Base-by-base conservation (phyloP, 768 basidiomycete genomes). In the Rhizopogon sp. region DNA sequence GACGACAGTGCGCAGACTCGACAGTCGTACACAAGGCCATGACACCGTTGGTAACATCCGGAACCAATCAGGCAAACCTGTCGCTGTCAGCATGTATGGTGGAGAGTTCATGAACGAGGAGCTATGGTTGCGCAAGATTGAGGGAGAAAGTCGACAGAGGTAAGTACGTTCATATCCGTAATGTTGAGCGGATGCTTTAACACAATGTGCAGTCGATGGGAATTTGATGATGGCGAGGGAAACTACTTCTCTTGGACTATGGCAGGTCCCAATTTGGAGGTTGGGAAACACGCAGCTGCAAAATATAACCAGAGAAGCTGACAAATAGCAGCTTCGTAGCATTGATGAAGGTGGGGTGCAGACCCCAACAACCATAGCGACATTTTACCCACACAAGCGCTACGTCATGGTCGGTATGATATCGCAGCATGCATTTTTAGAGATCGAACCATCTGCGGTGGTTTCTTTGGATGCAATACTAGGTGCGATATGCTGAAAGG, bases 401-500 rank as follows among this genome's bases (percentile, higher is more conserved):
- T 67, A 67, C 55, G 43, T 70, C 55, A 55, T 64, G 39, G 62
- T 76, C 3, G 64, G 73, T 11, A 61, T 63, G 50, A 70, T 76
- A 59, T 72, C 69, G 35, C 64, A 69, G 33, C 55, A 67, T 9
- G 72, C 74, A 37, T 72, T 69, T 54, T 43, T 76, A 37, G 74
- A 75, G 39, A 57, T 76, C 13, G 65, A 71, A 41, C 55, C 64
- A 33, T 63, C 62, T n/a, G 61, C 66, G 16, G 20, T 69, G 50
- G 66, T 69, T 20, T 68, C 70, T 6, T 37, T 74, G 42, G 74
- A 76, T 50, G 61, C 66, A 8, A 64, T 76, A 45, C 66, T 74
- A 57, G 44, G 74, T 73, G 37, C 17, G 70, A 63, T 45, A 16
- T 40, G 11, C 55, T 39, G 10, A n/a, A 39, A n/a, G 11, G 2